Percentiles rank a stretch among this genome's conserved stretches.
Evolutionary conservation across 2,329 filamentous ascomycete species (phyloP).

Genomic region (Nigrograna mackinnonii): DNA sequence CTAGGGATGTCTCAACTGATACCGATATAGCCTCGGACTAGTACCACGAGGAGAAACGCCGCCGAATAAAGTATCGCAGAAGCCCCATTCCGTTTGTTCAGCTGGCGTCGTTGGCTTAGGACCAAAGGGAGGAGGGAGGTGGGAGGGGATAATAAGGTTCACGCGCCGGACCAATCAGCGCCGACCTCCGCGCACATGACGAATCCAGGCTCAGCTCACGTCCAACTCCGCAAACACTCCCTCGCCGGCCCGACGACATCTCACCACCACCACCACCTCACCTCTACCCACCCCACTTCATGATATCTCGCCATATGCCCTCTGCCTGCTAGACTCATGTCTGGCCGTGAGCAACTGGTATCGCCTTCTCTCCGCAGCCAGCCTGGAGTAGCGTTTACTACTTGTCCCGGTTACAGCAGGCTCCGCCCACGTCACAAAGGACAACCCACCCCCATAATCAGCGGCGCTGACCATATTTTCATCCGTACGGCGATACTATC

Average conservation of each 20-base stretch:
- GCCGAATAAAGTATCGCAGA: slow-evolving; percentile 27
- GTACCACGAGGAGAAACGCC: too few relatives aligned
- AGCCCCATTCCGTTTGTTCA: slow-evolving; percentile 24
- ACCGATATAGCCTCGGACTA: too few relatives aligned
- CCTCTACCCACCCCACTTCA: slow-evolving; percentile 14
- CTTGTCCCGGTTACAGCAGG: slow-evolving; percentile 42
- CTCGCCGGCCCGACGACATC: slow-evolving; percentile 24
- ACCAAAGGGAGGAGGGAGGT: too few relatives aligned
- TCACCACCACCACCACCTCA: slow-evolving; percentile 19
- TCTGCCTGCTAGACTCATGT: slow-evolving; percentile 42
- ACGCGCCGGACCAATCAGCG: slow-evolving; percentile 1
- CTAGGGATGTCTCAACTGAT: too few relatives aligned
- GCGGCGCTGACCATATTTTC: too few relatives aligned
- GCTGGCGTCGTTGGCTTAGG: slow-evolving; percentile 33
- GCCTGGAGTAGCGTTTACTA: slow-evolving; percentile 43
- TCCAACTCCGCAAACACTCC: slow-evolving; percentile 27
- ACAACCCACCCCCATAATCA: slow-evolving; percentile 23
- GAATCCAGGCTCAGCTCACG: background rate
- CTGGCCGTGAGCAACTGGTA: slow-evolving; percentile 42
- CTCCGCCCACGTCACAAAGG: slow-evolving; percentile 32
- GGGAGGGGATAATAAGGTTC: background rate
- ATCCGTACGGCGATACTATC: too few relatives aligned
- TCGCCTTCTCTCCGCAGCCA: slow-evolving; percentile 45
- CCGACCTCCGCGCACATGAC: background rate
- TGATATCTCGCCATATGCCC: slow-evolving; percentile 24